A percentile compares a stretch with the other conserved stretches of the same genome.
Evolutionary conservation across 306 rosid species (phyloP).

Genomic region (Prunus armeniaca): DNA sequence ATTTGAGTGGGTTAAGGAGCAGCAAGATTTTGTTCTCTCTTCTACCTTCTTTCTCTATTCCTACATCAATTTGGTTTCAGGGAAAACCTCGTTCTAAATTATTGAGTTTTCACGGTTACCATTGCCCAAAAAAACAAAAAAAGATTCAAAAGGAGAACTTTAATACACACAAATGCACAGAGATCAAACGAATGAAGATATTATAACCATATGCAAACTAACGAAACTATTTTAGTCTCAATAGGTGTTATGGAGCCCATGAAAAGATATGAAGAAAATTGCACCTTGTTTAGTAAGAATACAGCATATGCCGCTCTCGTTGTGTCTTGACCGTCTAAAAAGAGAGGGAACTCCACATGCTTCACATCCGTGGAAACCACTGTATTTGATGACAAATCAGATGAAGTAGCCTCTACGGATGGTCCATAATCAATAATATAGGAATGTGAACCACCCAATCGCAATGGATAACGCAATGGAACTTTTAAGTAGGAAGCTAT

Average conservation of each 20-base stretch:
- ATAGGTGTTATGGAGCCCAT: background rate
- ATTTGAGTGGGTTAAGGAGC: background rate
- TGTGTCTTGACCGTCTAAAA: slow-evolving; percentile 92
- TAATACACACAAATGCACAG: background rate
- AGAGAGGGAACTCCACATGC: slow-evolving; percentile 81
- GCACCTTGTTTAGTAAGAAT: slow-evolving; percentile 89
- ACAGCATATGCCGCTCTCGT: slow-evolving; percentile 93
- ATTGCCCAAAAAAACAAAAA: background rate
- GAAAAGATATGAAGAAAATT: slow-evolving; percentile 5
- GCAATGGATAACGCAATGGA: slow-evolving; percentile 86
- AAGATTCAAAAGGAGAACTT: background rate
- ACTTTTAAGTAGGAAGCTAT: slow-evolving; percentile 80
- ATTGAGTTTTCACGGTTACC: background rate
- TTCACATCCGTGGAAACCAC: slow-evolving; percentile 40
- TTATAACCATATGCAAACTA: background rate
- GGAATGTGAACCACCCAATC: slow-evolving; percentile 81
- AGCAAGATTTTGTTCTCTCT: background rate
- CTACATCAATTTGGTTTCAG: background rate
- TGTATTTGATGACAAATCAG: slow-evolving; percentile 49
- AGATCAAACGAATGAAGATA: background rate
- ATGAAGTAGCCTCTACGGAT: slow-evolving; percentile 51
- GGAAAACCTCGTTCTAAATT: background rate
- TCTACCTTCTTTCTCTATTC: background rate
- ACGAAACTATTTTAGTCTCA: background rate
- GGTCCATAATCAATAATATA: slow-evolving; percentile 80